Percentiles rank a stretch among this genome's conserved stretches.
phyloP scores from a whole-genome alignment of 106 monocot genomes.

The Apostasia ramifera region DNA sequence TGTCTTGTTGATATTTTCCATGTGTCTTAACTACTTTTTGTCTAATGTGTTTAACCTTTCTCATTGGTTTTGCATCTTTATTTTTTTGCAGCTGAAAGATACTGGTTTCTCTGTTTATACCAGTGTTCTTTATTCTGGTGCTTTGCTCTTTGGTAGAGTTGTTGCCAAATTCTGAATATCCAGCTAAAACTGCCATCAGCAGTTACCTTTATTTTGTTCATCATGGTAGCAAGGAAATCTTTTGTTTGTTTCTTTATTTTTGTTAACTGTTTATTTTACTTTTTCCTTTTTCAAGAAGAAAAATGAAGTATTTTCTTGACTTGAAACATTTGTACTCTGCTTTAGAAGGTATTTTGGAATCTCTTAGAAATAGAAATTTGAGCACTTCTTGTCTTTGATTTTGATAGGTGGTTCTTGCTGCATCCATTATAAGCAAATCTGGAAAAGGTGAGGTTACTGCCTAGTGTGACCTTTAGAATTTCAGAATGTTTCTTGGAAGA shows the following conservation, averaged over 20 bases:
- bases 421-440: conserved; percentile 21
- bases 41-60: too few relatives aligned
- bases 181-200: not conserved
- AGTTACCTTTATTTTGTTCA: not conserved
- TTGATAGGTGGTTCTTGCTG: conserved; percentile 26
- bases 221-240: not conserved
- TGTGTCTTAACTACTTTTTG: too few relatives aligned
- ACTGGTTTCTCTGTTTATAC: not conserved
- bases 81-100: not conserved
- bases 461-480: not conserved
- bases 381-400: not conserved
- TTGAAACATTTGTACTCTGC: not conserved
- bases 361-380: not conserved
- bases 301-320: not conserved
- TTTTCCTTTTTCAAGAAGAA: not conserved
- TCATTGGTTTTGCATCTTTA: too few relatives aligned
- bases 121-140: not conserved
- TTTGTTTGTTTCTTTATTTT: conserved; percentile 1
- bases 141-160: not conserved
- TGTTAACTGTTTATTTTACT: not conserved
- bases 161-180: not conserved
- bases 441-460: conserved; percentile 16
- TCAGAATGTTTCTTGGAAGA: too few relatives aligned
- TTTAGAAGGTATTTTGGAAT: not conserved
- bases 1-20: too few relatives aligned